Evolutionary conservation across 2,329 filamentous ascomycete species (phyloP).

Genomic region (Verticillium zaregamsianum): DNA sequence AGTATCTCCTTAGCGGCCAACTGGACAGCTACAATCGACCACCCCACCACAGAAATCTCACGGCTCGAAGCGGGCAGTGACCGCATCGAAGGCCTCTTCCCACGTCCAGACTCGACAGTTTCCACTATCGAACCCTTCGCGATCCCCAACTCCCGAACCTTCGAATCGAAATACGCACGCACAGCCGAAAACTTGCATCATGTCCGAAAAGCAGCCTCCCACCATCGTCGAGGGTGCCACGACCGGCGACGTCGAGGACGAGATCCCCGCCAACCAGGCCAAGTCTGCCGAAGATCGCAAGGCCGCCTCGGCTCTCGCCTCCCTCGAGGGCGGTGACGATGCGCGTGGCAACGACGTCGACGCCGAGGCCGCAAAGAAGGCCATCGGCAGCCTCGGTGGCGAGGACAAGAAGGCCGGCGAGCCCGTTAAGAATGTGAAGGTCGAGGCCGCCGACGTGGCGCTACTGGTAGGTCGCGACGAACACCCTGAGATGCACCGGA

Average conservation of each 20-base stretch:
- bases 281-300: slow-evolving; percentile 75
- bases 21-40: background rate
- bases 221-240: slow-evolving; percentile 56
- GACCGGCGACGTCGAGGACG: slow-evolving; percentile 54
- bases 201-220: slow-evolving; percentile 59
- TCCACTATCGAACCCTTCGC: background rate
- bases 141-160: background rate
- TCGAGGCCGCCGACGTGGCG: slow-evolving; percentile 67
- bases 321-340: slow-evolving; percentile 56
- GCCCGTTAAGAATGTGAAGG: slow-evolving; percentile 54
- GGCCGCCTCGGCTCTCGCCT: slow-evolving; percentile 68
- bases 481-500: background rate
- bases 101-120: background rate
- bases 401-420: slow-evolving; percentile 34
- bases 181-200: slow-evolving; percentile 22
- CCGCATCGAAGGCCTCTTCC: background rate
- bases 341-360: slow-evolving; percentile 53
- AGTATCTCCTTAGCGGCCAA: background rate
- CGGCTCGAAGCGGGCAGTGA: slow-evolving; percentile 1
- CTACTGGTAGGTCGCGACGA: slow-evolving; percentile 53
- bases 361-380: slow-evolving; percentile 65
- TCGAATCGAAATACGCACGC: background rate
- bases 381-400: slow-evolving; percentile 59
- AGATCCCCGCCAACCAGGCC: slow-evolving; percentile 40
- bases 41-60: slow-evolving; percentile 1